Evolutionary conservation across 345 rosid species (phyloP).

Genomic region (Dipteronia dyeriana): DNA sequence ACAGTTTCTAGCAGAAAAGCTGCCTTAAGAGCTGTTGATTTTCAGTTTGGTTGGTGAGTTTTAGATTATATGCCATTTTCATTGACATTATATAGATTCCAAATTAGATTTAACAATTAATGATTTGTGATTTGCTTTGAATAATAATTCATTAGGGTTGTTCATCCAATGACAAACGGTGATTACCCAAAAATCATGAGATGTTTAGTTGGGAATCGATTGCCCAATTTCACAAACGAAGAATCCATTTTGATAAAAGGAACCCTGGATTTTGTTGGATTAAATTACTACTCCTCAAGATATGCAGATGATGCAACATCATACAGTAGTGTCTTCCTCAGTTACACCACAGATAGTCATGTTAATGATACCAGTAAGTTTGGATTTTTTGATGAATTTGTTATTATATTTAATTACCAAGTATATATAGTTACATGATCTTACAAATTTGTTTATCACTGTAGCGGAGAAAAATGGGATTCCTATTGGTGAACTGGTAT

Average conservation of each 20-base stretch:
- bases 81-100: no score
- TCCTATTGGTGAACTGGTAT: constrained; percentile 40
- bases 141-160: constrained; percentile 32
- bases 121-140: no score
- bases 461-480: constrained; percentile 40
- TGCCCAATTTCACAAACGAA: constrained; percentile 57
- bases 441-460: neutral
- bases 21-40: constrained; percentile 16
- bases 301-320: constrained; percentile 27
- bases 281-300: constrained; percentile 57
- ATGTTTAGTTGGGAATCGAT: constrained; percentile 40
- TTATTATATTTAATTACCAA: neutral
- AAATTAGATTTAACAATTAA: no score
- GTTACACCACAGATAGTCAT: constrained; percentile 33
- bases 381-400: neutral
- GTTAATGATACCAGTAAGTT: constrained; percentile 20
- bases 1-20: constrained; percentile 22
- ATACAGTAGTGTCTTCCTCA: constrained; percentile 14
- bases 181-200: constrained; percentile 63
- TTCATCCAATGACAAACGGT: constrained; percentile 54
- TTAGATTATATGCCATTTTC: no score
- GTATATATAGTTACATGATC: neutral
- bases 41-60: constrained; percentile 28
- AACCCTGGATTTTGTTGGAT: constrained; percentile 57
- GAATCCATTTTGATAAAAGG: constrained; percentile 47